phyloP scores from a whole-genome alignment of 768 basidiomycete species.

The Pholiota conissans region DNA sequence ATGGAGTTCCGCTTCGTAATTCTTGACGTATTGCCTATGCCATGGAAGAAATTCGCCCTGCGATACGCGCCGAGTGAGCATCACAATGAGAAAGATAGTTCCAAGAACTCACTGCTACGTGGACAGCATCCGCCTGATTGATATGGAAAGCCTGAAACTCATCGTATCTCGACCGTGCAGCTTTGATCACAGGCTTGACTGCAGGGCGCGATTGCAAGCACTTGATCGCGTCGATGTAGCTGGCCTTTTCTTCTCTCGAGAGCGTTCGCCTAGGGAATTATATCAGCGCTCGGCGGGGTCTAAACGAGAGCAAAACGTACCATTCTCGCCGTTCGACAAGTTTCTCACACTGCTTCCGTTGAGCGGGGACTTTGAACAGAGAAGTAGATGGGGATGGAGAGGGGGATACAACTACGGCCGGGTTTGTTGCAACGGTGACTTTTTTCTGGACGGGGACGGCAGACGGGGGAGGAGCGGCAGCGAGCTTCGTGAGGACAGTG shows the following conservation, averaged over 20 bases:
- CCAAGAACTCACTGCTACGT: conserved; percentile 36
- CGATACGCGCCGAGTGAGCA: background rate
- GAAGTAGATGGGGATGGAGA: too few species aligned
- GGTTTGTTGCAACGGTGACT: too few species aligned
- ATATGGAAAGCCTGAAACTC: conserved; percentile 40
- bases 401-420: too few species aligned
- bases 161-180: conserved; percentile 35
- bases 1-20: conserved; percentile 28
- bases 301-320: background rate
- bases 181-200: conserved; percentile 15
- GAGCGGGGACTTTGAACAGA: too few species aligned
- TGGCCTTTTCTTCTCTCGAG: conserved; percentile 22
- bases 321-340: background rate
- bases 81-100: too few species aligned
- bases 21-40: conserved; percentile 30
- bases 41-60: conserved; percentile 37
- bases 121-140: conserved; percentile 25
- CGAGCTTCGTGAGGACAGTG: too few species aligned
- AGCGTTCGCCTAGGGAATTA: conserved; percentile 27
- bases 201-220: conserved; percentile 34
- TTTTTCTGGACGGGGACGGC: too few species aligned
- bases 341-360: background rate
- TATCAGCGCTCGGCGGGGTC: background rate
- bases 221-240: conserved; percentile 31
- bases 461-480: too few species aligned